phyloP scores from a whole-genome alignment of 331 rosid species.

The Prunus yedoensis region DNA sequence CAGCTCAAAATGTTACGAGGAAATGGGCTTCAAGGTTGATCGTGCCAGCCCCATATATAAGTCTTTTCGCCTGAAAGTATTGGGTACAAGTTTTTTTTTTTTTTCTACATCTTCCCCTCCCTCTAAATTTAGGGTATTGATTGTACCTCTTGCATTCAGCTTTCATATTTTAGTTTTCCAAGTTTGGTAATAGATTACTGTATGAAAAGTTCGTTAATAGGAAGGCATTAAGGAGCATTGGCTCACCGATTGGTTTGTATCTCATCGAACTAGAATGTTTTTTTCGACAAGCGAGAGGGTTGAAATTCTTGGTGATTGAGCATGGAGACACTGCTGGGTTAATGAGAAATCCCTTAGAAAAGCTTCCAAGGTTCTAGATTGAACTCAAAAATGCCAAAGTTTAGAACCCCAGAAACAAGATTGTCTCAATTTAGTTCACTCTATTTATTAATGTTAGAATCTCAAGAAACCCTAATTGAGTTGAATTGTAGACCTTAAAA shows the following conservation, averaged over 20 bases:
- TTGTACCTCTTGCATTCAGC: not conserved
- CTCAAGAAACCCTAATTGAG: not conserved
- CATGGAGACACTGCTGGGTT: not conserved
- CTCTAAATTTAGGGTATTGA: constrained; percentile 1
- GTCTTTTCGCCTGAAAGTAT: constrained; percentile 63
- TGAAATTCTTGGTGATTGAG: not conserved
- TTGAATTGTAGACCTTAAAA: not conserved
- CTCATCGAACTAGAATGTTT: not conserved
- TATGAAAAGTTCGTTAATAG: not conserved
- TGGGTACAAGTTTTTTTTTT: constrained; percentile 39
- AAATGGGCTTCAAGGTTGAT: constrained; percentile 94
- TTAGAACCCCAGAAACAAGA: too few relatives aligned
- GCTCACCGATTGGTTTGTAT: not conserved
- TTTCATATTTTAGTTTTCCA: not conserved
- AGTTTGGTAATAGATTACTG: not conserved
- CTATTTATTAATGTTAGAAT: not conserved
- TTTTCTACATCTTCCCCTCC: constrained; percentile 16
- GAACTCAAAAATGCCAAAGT: too few relatives aligned
- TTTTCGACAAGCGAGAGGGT: not conserved
- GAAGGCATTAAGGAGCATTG: not conserved
- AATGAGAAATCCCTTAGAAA: too few relatives aligned
- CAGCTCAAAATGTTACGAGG: constrained; percentile 86
- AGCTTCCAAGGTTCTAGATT: too few relatives aligned
- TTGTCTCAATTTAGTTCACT: not conserved
- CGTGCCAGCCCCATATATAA: constrained; percentile 53